Evolutionary conservation across 208 protist genomes (phyloP).

Genomic region (Wallacemonas collosoma): DNA sequence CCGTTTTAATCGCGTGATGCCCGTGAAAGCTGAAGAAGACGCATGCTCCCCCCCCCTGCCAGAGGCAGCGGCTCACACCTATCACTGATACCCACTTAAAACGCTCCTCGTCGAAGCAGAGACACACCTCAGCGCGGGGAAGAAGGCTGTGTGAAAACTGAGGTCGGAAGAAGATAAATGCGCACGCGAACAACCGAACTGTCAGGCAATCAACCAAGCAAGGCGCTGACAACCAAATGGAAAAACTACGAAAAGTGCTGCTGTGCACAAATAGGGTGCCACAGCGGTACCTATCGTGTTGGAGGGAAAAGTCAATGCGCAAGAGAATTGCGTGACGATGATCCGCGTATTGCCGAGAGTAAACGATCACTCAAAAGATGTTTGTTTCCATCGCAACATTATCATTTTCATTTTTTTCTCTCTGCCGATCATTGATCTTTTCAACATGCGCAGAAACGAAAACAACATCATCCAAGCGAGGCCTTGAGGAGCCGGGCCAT

Average conservation of each 20-base stretch:
- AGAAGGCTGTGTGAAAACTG: no score
- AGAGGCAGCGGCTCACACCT: neutral
- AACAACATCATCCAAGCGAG: neutral
- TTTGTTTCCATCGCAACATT: conserved; percentile 8
- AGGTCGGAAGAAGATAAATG: no score
- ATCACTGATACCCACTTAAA: neutral
- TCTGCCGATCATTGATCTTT: conserved; percentile 7
- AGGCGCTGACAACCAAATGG: neutral
- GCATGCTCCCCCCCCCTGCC: neutral
- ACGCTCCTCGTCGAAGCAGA: no score
- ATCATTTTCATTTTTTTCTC: conserved; percentile 19
- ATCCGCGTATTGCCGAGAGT: neutral
- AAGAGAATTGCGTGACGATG: no score
- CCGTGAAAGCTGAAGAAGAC: no score
- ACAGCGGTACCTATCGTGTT: no score
- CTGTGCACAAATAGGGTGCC: neutral
- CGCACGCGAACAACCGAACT: no score
- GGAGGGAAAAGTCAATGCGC: no score
- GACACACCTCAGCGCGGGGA: no score
- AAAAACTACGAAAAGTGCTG: neutral
- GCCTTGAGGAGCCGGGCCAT: neutral
- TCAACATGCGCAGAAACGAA: neutral
- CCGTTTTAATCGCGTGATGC: neutral
- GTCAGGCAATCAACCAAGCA: no score
- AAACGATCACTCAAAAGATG: neutral